phyloP scores from a whole-genome alignment of 192 early-diverging fungal species.

The Pilobolus umbonatus region DNA sequence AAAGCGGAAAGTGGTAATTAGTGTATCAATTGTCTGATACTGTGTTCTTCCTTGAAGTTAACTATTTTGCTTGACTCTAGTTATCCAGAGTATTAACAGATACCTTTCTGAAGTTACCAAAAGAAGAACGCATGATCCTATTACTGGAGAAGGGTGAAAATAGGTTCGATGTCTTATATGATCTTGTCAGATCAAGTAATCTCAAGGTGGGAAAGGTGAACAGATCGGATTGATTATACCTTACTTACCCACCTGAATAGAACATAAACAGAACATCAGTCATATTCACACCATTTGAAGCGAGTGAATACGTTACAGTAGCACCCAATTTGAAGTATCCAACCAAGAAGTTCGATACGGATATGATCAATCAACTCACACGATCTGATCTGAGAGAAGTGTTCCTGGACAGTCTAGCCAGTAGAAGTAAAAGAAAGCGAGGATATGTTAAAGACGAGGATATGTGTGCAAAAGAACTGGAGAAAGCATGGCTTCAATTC shows the following conservation, averaged over 20 bases:
- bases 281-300: too few relatives aligned
- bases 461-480: too few relatives aligned
- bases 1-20: conserved; percentile 31
- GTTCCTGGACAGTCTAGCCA: not conserved
- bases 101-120: conserved; percentile 10
- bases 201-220: too few relatives aligned
- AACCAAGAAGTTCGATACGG: too few relatives aligned
- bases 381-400: conserved; percentile 47
- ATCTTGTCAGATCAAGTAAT: too few relatives aligned
- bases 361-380: conserved; percentile 16
- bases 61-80: conserved; percentile 27
- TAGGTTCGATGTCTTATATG: too few relatives aligned
- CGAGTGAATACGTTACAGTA: too few relatives aligned
- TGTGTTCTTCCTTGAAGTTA: not conserved
- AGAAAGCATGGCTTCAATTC: conserved; percentile 17
- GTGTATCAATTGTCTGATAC: not conserved
- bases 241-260: too few relatives aligned
- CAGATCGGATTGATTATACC: too few relatives aligned
- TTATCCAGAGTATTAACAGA: conserved; percentile 15
- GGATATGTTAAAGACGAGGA: conserved; percentile 12
- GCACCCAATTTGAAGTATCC: too few relatives aligned
- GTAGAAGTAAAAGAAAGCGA: not conserved
- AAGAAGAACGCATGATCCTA: conserved; percentile 4
- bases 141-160: not conserved
- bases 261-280: too few relatives aligned